Conservation (phyloP, 2,329 filamentous ascomycete genomes). For the Corniculantispora saksenae region DNA sequence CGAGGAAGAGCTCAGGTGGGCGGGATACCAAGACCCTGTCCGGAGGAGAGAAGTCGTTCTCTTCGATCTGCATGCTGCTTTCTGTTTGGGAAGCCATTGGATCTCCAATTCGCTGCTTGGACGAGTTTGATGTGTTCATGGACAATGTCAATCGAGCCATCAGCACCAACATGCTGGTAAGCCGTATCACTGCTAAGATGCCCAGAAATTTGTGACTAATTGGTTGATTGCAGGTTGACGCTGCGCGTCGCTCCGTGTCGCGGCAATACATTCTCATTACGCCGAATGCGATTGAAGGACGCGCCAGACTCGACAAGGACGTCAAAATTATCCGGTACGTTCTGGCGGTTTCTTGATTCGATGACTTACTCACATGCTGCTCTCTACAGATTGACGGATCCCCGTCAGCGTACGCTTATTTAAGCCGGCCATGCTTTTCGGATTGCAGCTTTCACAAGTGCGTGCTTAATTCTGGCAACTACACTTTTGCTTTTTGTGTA, state of each 20-base stretch:
- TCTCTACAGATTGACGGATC: constrained; percentile 55
- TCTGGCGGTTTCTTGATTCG: neutral
- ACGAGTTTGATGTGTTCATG: constrained; percentile 99
- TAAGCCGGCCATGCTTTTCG: constrained; percentile 6
- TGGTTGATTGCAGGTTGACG: constrained; percentile 66
- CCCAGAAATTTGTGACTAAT: neutral
- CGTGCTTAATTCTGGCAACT: too few relatives aligned
- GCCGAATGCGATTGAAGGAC: constrained; percentile 75
- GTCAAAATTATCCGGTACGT: constrained; percentile 75
- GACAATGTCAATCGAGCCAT: constrained; percentile 93
- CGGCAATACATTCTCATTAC: constrained; percentile 96
- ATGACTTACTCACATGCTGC: constrained; percentile 27
- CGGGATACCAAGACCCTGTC: constrained; percentile 89
- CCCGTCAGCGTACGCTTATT: constrained; percentile 54
- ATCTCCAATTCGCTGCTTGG: constrained; percentile 87
- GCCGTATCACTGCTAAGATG: constrained; percentile 33
- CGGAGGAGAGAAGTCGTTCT: constrained; percentile 96
- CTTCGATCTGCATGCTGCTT: constrained; percentile 89
- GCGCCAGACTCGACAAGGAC: constrained; percentile 61
- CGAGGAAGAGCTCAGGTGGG: constrained; percentile 67
- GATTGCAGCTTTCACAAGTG: neutral
- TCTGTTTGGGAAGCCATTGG: constrained; percentile 98
- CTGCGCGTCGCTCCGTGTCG: constrained; percentile 82
- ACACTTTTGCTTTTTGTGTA: neutral
- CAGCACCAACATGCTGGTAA: constrained; percentile 89